Base-by-base conservation (phyloP, 805 yeast genomes). In the Nematodospora valgi region DNA sequence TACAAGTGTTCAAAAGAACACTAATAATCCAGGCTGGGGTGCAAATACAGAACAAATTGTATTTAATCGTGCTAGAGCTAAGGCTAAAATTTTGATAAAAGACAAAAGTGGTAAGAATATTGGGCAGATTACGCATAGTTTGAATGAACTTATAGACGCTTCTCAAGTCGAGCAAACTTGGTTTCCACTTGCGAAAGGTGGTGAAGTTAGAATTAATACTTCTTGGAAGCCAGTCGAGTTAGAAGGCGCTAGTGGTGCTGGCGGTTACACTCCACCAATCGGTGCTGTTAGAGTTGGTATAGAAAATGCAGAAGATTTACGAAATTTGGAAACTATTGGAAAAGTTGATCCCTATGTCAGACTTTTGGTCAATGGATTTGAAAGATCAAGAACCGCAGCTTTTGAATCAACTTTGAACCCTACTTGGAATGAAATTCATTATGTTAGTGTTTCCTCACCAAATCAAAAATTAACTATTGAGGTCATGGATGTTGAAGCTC, bases 321-420 rank as follows among this genome's bases (percentile, higher is more conserved):
- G 83, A 40, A 91, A 93, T 59, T 71, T 89, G 60, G 97, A 91
- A 58, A 82, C 77, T 37, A 71, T 93, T 40, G 98, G 98, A 41
- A 86, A 80, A 49, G 78, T 88, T 54, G 98, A 93, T 60, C 98
- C 99, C 28, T 93, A 91, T 54, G 78, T 80, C 6, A 78, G 95
- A 51, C 67, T 91, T 11, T 62, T 86, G 52, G 73, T 87, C 31
- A 89, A 88, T 54, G 88, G 88, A 40, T 69, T 78, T 46, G 78
- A 78, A 46, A 78, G 77, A 54, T 85, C 81, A 14, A 77, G 98
- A 61, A 93, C 97, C 2, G 71, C 75, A 37, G 75, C 86, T 9
- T 57, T 68, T 37, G 80, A 76, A 15, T 75, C 81, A 16, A 79
- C 86, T 1, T 67, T 81, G 48, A 69, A 84, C 44, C 98, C 99